Conservation (phyloP, 306 rosid genomes). For the Dalbergia cultrata region DNA sequence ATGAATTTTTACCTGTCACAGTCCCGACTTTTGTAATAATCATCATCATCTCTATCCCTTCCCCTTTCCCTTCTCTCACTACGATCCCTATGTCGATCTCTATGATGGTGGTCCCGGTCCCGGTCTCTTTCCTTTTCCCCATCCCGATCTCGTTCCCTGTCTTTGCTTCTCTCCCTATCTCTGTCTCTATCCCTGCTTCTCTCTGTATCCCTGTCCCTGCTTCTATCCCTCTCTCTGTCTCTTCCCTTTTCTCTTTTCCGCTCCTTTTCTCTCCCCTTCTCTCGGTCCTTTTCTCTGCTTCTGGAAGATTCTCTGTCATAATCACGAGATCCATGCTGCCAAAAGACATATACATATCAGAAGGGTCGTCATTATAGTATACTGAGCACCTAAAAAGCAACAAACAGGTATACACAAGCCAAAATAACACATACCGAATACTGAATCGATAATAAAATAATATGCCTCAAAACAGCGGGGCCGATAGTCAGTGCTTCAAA, state of each 20-base stretch:
- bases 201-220: slow-evolving; percentile 36
- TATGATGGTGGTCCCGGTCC: slow-evolving; percentile 69
- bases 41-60: slow-evolving; percentile 85
- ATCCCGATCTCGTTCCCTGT: slow-evolving; percentile 66
- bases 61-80: slow-evolving; percentile 81
- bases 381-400: not conserved
- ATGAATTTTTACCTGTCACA: slow-evolving; percentile 69
- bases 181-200: slow-evolving; percentile 56
- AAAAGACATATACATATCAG: slow-evolving; percentile 22
- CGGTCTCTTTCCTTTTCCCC: slow-evolving; percentile 61
- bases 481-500: not conserved
- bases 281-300: slow-evolving; percentile 90
- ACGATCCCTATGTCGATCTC: slow-evolving; percentile 80
- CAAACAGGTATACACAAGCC: not conserved
- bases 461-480: not conserved
- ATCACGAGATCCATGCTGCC: slow-evolving; percentile 85
- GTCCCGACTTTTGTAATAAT: slow-evolving; percentile 70
- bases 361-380: not conserved
- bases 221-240: slow-evolving; percentile 44
- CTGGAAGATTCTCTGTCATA: slow-evolving; percentile 86
- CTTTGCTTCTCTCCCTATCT: slow-evolving; percentile 59
- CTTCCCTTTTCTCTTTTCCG: slow-evolving; percentile 51
- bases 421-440: not conserved
- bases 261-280: slow-evolving; percentile 70
- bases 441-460: not conserved